Base-by-base conservation (phyloP, 2,329 filamentous ascomycete genomes). In the Teratosphaeria destructans region DNA sequence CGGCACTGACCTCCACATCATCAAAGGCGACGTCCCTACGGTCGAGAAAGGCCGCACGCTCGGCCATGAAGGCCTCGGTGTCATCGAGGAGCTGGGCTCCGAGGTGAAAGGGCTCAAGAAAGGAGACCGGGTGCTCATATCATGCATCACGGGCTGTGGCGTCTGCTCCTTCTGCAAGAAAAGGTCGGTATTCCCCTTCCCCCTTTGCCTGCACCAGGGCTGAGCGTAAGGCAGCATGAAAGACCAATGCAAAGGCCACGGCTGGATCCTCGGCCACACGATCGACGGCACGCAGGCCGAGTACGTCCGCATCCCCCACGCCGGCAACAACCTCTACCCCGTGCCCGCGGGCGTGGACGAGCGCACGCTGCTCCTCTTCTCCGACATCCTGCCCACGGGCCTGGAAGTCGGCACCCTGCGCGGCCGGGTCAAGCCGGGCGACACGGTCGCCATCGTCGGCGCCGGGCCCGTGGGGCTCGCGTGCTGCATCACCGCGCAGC, bases 281-380 rank as follows among this genome's bases (percentile, higher is more conserved):
- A 74, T 78, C 23, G 78, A 82, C 63, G 81, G 81, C 53, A 82
- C 79, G 0, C 81, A 83, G 65, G 81, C 81, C n/a, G 81, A 83
- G 65, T 82, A 78, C 61, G 80, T 82, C 43, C 74, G 79, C 23
- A 76, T 82, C 52, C 79, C 78, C 1, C 76, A 79, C 65, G 81
- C 80, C 0, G 75, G 78, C 59, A 75, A 74, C 7, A 80, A 76
- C 8, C 72, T 83, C 7, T 76, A 80, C 65, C 63, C 70, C 2
- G 66, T 82, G 1, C 78, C 80, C 0, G 52, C 64, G 0, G 75
- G 71, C 1, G 74, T 77, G 1, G 75, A 78, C 27, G 74, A 77
- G 52, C 69, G 71, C 2, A 70, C 73, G 0, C 66, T 79, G 4
- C 78, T 84, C 1, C 77, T 81, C 66, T 68, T 84, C 11, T 80